phyloP scores from a whole-genome alignment of 2,329 filamentous ascomycete species.

The Ophiostoma fasciatum region DNA sequence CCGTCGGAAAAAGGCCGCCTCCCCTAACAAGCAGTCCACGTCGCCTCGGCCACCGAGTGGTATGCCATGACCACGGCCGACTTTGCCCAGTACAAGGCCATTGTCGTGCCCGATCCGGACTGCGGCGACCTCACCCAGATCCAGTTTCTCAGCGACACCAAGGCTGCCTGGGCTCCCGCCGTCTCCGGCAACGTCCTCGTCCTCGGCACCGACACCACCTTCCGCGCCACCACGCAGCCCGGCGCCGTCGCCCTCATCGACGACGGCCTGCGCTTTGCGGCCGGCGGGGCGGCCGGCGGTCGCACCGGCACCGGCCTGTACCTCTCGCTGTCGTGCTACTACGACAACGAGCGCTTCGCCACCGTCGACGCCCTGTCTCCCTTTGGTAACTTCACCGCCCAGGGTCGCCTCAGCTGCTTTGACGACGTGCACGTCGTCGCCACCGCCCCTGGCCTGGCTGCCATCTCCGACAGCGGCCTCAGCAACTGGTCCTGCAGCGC shows the following conservation, averaged over 20 bases:
- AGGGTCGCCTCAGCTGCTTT: constrained; percentile 24
- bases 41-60: constrained; percentile 10
- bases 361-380: constrained; percentile 16
- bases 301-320: constrained; percentile 16
- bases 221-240: constrained; percentile 15
- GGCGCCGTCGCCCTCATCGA: constrained; percentile 23
- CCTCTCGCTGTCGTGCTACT: constrained; percentile 28
- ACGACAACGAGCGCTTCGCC: constrained; percentile 14
- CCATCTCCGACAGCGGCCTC: constrained; percentile 21
- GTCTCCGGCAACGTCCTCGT: constrained; percentile 26
- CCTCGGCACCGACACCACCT: constrained; percentile 24
- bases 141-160: constrained; percentile 24
- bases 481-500: constrained; percentile 28
- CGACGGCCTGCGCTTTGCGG: constrained; percentile 19
- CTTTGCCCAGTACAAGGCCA: constrained; percentile 29
- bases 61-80: constrained; percentile 20
- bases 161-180: constrained; percentile 24
- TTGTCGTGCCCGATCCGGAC: constrained; percentile 26
- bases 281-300: no score
- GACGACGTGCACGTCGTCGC: constrained; percentile 26
- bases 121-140: constrained; percentile 19
- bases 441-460: constrained; percentile 18
- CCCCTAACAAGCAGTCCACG: constrained; percentile 5
- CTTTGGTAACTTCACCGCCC: constrained; percentile 25
- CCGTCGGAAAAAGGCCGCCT: no score